phyloP scores from a whole-genome alignment of 2,329 filamentous ascomycete genomes.

The Fonsecaea erecta region DNA sequence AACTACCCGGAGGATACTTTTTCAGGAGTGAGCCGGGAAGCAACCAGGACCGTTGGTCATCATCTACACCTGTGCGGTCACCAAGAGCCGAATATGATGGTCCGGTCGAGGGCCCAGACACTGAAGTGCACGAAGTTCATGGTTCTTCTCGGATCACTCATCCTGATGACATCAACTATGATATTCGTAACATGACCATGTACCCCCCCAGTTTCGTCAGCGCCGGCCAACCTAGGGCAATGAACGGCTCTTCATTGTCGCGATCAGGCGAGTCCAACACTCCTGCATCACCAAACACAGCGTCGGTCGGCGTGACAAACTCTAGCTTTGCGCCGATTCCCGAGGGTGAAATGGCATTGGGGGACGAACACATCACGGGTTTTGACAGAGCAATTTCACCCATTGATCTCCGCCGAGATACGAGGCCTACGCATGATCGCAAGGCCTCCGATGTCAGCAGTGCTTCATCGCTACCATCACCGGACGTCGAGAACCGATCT shows the following conservation, averaged over 20 bases:
- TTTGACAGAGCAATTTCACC: slow-evolving; percentile 10
- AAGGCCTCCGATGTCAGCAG: slow-evolving; percentile 13
- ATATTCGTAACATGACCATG: slow-evolving; percentile 21
- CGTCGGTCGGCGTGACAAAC: slow-evolving; percentile 3
- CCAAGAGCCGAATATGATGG: slow-evolving; percentile 13
- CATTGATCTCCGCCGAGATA: slow-evolving; percentile 2
- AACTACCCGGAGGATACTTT: slow-evolving; percentile 21
- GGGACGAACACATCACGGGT: slow-evolving; percentile 2
- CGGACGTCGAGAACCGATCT: background rate
- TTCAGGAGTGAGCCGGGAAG: background rate
- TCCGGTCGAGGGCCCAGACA: slow-evolving; percentile 18
- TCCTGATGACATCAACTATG: slow-evolving; percentile 21
- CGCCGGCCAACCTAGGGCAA: background rate
- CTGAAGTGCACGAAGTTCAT: slow-evolving; percentile 18
- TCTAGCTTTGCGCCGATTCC: slow-evolving; percentile 13
- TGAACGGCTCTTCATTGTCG: slow-evolving; percentile 7
- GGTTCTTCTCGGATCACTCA: slow-evolving; percentile 2
- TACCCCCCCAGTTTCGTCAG: slow-evolving; percentile 28
- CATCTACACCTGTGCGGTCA: slow-evolving; percentile 20
- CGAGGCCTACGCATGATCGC: slow-evolving; percentile 10
- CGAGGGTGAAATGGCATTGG: slow-evolving; percentile 4
- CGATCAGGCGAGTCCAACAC: slow-evolving; percentile 12
- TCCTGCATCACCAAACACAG: slow-evolving; percentile 10
- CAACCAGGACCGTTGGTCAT: slow-evolving; percentile 17
- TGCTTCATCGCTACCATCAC: slow-evolving; percentile 1